Percentiles rank a stretch among this genome's conserved stretches.
Evolutionary conservation across 805 yeast genomes (phyloP).

Genomic region (Saturnispora hagleri): DNA sequence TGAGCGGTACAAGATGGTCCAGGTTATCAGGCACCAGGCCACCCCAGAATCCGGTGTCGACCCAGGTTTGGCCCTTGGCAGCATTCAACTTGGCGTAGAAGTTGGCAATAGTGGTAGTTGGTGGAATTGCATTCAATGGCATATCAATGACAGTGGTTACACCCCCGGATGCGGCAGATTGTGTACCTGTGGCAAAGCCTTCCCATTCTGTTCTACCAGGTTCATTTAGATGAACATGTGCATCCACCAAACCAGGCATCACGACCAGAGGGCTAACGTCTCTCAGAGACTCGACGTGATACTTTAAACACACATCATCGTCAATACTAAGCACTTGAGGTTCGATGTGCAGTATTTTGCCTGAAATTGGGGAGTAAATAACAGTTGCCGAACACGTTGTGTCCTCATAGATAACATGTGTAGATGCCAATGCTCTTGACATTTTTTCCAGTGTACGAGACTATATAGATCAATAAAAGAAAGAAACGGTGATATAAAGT

Average conservation of each 20-base stretch:
- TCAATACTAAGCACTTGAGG: constrained; percentile 28
- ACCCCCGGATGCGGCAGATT: constrained; percentile 92
- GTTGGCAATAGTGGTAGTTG: constrained; percentile 78
- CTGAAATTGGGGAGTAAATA: constrained; percentile 46
- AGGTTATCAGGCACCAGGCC: constrained; percentile 80
- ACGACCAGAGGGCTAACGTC: constrained; percentile 56
- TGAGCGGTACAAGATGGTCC: constrained; percentile 60
- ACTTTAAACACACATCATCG: constrained; percentile 34
- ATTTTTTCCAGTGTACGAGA: constrained; percentile 20
- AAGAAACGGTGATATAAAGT: not conserved
- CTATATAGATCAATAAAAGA: not conserved
- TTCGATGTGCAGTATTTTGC: constrained; percentile 52
- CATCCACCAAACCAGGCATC: constrained; percentile 86
- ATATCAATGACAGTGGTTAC: constrained; percentile 92
- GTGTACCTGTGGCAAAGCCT: constrained; percentile 94
- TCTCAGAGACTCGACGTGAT: constrained; percentile 36
- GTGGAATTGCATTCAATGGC: constrained; percentile 95
- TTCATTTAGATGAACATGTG: constrained; percentile 91
- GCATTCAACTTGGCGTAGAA: constrained; percentile 69
- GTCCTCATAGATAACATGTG: constrained; percentile 43
- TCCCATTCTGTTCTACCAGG: constrained; percentile 99
- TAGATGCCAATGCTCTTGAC: constrained; percentile 58
- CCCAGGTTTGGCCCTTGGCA: constrained; percentile 78
- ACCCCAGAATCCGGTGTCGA: constrained; percentile 95
- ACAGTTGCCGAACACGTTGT: constrained; percentile 50